Evolutionary conservation across 2,329 filamentous ascomycete genomes (phyloP).

Genomic region (Helminthosporium solani): DNA sequence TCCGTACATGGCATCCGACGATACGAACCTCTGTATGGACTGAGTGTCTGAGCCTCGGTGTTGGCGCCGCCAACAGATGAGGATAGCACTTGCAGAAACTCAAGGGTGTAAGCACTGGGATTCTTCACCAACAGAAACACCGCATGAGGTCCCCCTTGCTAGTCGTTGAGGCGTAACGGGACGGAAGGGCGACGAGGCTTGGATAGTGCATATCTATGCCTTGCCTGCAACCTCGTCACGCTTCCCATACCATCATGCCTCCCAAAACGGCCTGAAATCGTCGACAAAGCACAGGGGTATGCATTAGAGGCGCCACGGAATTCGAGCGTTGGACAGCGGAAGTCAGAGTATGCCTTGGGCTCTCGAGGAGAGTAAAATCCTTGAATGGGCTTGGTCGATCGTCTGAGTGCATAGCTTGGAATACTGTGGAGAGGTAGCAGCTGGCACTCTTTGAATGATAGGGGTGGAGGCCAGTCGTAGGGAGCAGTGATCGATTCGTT

Average conservation of each 20-base stretch:
- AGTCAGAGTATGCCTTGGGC: background rate
- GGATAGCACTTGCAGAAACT: background rate
- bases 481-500: background rate
- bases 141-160: background rate
- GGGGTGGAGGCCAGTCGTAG: background rate
- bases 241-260: background rate
- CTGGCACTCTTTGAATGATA: background rate
- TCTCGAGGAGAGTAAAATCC: background rate
- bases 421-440: background rate
- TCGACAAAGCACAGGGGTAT: background rate
- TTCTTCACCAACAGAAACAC: background rate
- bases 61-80: background rate
- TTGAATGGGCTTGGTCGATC: background rate
- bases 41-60: background rate
- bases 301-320: background rate
- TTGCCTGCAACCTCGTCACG: slow-evolving; percentile 1
- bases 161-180: background rate
- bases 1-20: background rate
- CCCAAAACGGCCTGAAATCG: background rate
- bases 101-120: background rate
- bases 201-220: background rate
- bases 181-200: background rate
- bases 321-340: background rate
- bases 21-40: background rate
- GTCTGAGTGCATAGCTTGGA: background rate